Percentiles rank a stretch among this genome's conserved stretches.
phyloP scores from a whole-genome alignment of 2,329 filamentous ascomycete species.

The Trichoderma pleuroti region DNA sequence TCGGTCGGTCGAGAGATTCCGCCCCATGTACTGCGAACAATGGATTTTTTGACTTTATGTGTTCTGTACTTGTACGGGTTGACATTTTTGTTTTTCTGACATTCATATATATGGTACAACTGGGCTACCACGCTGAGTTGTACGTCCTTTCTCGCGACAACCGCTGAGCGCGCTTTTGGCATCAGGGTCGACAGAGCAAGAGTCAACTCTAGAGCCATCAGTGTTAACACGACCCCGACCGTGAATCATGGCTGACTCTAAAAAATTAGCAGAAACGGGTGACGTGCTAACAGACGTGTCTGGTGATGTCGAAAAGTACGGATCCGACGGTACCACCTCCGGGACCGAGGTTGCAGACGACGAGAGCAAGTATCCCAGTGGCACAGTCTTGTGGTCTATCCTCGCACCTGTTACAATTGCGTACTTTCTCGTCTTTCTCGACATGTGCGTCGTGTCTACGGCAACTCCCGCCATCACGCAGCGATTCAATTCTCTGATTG shows the following conservation, averaged over 20 bases:
- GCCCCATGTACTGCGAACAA: neutral
- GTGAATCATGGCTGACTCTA: neutral
- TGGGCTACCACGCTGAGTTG: neutral
- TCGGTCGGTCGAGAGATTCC: neutral
- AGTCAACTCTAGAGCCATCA: neutral
- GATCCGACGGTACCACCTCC: neutral
- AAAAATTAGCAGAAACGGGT: neutral
- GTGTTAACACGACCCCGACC: neutral
- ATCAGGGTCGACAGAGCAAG: neutral
- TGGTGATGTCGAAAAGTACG: neutral
- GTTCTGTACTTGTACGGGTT: neutral
- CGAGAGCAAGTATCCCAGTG: neutral
- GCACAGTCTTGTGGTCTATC: neutral
- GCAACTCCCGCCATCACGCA: constrained; percentile 34
- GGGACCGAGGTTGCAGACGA: neutral
- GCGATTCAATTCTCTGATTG: constrained; percentile 38
- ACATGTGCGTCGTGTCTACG: constrained; percentile 37
- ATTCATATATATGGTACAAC: neutral
- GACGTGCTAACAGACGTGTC: neutral
- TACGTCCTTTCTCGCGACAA: neutral
- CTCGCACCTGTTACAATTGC: neutral
- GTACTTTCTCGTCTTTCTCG: constrained; percentile 24
- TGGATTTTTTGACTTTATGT: neutral
- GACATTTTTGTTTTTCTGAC: neutral
- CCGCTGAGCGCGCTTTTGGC: neutral